Percentiles rank a stretch among this genome's conserved stretches.
These are phyloP conservation scores for Syzygium oleosum DNA, from an alignment of 345 rosid species.

Conservation along the genomic window DNA sequence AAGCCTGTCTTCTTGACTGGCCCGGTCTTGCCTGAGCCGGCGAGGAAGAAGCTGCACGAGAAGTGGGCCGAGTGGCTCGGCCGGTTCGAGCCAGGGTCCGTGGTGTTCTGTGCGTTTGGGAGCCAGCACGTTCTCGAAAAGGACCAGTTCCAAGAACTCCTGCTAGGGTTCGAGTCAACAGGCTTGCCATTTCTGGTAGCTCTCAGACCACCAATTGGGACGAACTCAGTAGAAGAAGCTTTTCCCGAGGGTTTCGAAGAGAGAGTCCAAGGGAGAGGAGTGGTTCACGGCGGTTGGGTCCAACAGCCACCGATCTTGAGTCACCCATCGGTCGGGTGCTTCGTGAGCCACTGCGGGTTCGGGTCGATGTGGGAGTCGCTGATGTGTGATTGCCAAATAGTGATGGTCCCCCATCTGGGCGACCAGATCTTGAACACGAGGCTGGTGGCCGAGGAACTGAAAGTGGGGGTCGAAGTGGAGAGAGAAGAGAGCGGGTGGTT, in stretches of 20 bases:
- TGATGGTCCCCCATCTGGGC: constrained; percentile 43
- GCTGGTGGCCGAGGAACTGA: constrained; percentile 40
- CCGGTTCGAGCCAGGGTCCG: constrained; percentile 33
- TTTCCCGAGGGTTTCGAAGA: constrained; percentile 59
- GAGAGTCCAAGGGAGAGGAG: constrained; percentile 45
- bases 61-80: constrained; percentile 50
- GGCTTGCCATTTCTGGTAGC: constrained; percentile 51
- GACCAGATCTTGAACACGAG: constrained; percentile 62
- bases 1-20: constrained; percentile 51
- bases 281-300: constrained; percentile 49
- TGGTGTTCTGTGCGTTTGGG: constrained; percentile 63
- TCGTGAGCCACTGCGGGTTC: constrained; percentile 66
- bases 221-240: constrained; percentile 51
- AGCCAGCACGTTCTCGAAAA: constrained; percentile 44
- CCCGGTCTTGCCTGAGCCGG: constrained; percentile 33
- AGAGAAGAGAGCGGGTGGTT: constrained; percentile 49
- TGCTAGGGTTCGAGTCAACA: constrained; percentile 50
- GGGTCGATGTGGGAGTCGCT: constrained; percentile 75
- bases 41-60: constrained; percentile 16
- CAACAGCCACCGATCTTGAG: constrained; percentile 34
- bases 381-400: constrained; percentile 49
- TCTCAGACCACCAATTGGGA: constrained; percentile 45
- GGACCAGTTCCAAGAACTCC: constrained; percentile 59
- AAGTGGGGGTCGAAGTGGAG: constrained; percentile 50
- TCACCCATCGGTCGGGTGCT: constrained; percentile 59